Evolutionary conservation across 2,329 filamentous ascomycete genomes (phyloP), one percentile per base, ranked within the genome.

Genomic region (Hypomyces rosellus): DNA sequence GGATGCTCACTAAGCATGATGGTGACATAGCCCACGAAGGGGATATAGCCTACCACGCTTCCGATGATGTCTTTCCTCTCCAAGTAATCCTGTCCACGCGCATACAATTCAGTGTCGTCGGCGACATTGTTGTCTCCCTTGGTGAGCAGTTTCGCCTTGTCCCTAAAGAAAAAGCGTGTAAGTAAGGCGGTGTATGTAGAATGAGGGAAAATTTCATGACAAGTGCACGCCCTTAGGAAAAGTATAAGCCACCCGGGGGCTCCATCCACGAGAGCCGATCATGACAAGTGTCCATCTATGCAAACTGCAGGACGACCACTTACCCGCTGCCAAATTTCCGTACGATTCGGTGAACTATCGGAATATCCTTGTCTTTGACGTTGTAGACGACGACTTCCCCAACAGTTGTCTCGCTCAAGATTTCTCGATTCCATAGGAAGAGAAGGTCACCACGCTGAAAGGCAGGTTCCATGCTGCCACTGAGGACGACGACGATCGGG

Each of bases 81-180:
- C 42, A 99, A 77, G 66, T 89, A 95, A 64, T 89, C 88, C 71
- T 99, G 92, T 15, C 87, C 89, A 37, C 76, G 75, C 3, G 93
- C 91, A 67, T 96, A 96, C 12, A 73, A 59, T 65, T 96, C 91
- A 14, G 89, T 95, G 67, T 99, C 93, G 68, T 97, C 92, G 39
- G 89, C 88, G 7, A 82, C 71, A 67, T 99, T 99, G 76, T 97
- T 99, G 72, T 99, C 93, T 58, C 93, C 93, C 72, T 99, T 99
- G 34, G 93, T 99, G 50, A 99, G 80, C 16, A 99, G 81, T 64
- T 89, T 75, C n/a, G 81, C 80, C 46, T 75, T 68, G 8, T 74
- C 69, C 20, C 78, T 81, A 54, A 41, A 15, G 7, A n/a, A 39
- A 39, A 38, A 38, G 2, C 5, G 6, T 30, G 18, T 22, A 39